Base-by-base conservation (phyloP, 2,329 filamentous ascomycete species). In the Canariomyces notabilis region DNA sequence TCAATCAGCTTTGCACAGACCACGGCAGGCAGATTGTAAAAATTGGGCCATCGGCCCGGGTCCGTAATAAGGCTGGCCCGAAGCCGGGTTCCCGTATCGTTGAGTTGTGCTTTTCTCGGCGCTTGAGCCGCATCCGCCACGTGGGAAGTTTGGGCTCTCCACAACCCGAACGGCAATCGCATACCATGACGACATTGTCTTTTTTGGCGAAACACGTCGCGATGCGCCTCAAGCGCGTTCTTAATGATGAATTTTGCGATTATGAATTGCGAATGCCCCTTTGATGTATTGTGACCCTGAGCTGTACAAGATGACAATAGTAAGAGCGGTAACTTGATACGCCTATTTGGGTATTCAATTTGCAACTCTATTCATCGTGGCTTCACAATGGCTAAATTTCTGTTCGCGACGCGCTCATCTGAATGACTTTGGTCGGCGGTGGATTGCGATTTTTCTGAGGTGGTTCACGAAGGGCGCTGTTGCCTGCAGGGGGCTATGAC, bases 131-230 rank as follows among this genome's bases (percentile, higher is more conserved):
- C 50, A 54, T 52, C 54, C 34, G 40, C 49, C 45, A 50, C 47
- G 49, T 46, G 48, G 46, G 40, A 53, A 49, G 32, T 46, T 34
- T n/a, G n/a, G 46, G 41, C 44, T 45, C 49, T 43, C 47, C 41
- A 36, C 44, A 46, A 44, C 23, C 44, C 44, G 37, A 33, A 42
- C 15, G 26, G 29, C 40, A 36, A 42, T 42, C 37, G 35, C 19
- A 36, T 19, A 38, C 42, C 49, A 57, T 57, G 54, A 57, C 54
- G 54, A 41, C 54, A 57, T 52, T 46, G 43, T 48, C 26, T 14
- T 39, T 31, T 38, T 36, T 48, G 39, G 41, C 44, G 42, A 55
- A 42, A 23, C 31, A 49, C 42, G 43, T 51, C 48, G 37, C 33
- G 46, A 50, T 55, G 50, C 49, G 33, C 31, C 47, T 29, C 22